Base-by-base conservation (phyloP, 345 rosid genomes). In the Citrus australasica region DNA sequence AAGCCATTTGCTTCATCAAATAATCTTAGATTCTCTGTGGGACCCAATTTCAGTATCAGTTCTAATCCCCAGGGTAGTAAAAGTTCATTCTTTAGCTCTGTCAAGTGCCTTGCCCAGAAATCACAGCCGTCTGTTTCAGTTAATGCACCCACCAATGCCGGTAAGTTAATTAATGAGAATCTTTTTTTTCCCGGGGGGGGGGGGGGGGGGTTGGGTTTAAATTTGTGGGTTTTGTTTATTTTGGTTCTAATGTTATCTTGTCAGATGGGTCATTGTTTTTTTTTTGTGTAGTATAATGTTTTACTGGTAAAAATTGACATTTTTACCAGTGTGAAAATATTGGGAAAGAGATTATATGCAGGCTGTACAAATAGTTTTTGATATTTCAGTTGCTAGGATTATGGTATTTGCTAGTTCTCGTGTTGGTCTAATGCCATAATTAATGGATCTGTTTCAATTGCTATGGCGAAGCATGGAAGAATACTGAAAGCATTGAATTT, bases 61-160 rank as follows among this genome's bases (percentile, higher is more conserved):
- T 7, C 68, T 71, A 79, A 79, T 16, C 69, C 79, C 4, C 67
- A 17, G 33, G 2, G 33, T 59, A 2, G 8, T 32, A 16, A 11
- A 24, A 81, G 65, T 0, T 70, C 78, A 48, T 77, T 56, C 69
- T 71, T 85, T 77, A 11, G 58, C 9, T 27, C 51, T 22, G 24
- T 76, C 75, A 80, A 64, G 1, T 83, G 89, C 73, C 70, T 75
- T 63, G 73, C 84, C 2, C 71, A 76, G 62, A 71, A 78, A 61
- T 81, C 84, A 73, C 77, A 84, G 66, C 72, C 77, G 9, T 84
- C 85, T 10, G 51, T 72, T 77, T 81, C 84, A 0, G 58, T 65
- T 14, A 61, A 37, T 77, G 78, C 75, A 17, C n/a, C 37, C 33
- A 33, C 67, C 71, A 71, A 62, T 2, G 25, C n/a, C 33, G 88